Conservation (phyloP, 2,329 filamentous ascomycete genomes). For the Penicillium sp. region DNA sequence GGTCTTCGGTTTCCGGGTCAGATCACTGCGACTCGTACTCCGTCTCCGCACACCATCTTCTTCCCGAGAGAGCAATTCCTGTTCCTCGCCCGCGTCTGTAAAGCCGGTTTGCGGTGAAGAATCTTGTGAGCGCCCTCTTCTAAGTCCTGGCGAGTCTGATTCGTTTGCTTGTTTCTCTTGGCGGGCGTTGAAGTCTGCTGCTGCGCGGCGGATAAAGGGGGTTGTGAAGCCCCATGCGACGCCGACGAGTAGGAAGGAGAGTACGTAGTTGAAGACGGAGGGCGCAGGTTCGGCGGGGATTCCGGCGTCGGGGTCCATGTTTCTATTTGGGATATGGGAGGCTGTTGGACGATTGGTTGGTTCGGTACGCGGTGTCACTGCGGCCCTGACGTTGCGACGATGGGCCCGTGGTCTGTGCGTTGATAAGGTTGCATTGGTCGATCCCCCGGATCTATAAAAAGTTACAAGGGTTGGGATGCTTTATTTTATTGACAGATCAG, state of each 20-base stretch:
- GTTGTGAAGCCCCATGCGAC: slow-evolving; percentile 89
- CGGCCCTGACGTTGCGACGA: background rate
- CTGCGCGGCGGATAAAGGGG: slow-evolving; percentile 80
- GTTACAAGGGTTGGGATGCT: background rate
- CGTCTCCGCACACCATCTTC: slow-evolving; percentile 8
- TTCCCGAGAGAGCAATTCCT: slow-evolving; percentile 13
- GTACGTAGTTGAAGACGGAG: slow-evolving; percentile 64
- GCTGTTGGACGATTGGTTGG: background rate
- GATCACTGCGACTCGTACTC: slow-evolving; percentile 11
- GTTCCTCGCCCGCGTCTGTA: slow-evolving; percentile 8
- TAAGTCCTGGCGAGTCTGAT: background rate
- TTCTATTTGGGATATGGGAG: background rate
- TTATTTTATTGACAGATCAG: background rate
- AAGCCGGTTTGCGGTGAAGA: background rate
- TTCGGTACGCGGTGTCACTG: background rate
- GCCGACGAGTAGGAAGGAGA: slow-evolving; percentile 83
- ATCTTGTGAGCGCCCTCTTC: slow-evolving; percentile 8
- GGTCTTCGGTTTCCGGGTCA: slow-evolving; percentile 4
- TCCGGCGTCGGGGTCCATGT: slow-evolving; percentile 29
- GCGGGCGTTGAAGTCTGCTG: slow-evolving; percentile 61
- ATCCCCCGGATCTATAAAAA: background rate
- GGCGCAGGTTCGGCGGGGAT: slow-evolving; percentile 21
- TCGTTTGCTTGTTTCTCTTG: slow-evolving; percentile 23
- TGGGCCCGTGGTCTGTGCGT: background rate
- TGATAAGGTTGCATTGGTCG: background rate